Evolutionary conservation across 2,329 filamentous ascomycete genomes (phyloP), one percentile per base, ranked within the genome.

Genomic region (Davidsoniella virescens): DNA sequence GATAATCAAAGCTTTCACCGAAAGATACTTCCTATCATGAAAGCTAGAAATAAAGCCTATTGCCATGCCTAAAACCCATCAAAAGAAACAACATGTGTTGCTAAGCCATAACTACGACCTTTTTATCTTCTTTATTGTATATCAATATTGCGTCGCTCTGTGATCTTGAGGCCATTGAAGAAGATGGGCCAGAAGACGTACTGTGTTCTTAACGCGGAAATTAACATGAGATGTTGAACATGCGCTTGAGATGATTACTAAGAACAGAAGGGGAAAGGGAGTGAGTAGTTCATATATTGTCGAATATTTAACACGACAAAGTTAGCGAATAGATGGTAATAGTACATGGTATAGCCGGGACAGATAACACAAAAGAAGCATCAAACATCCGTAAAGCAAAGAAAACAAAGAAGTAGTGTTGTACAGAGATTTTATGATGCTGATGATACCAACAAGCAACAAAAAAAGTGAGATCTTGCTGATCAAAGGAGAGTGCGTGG

Each of bases 101-200:
- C 29, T 12, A 33, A 33, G 29, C 29, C 29, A 33, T 33, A 12
- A 4, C 12, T 33, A 33, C 8, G 5, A 1, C 12, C 29, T 33
- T 12, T 33, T 12, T 12, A 33, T 9, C 20, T 5, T 23, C 20
- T 23, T 23, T 33, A 33, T 1, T 33, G 29, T 39, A 14, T 17
- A 57, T 74, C 72, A 55, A 59, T 79, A 73, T 79, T 66, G 75
- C 75, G 75, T 73, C 64, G 66, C 70, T 67, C 65, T 67, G 75
- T 78, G 75, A 66, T 75, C 74, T 74, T 65, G 59, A 61, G 68
- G 72, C 70, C 72, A 78, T 71, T 55, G 62, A 56, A 52, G 46
- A 57, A 40, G 47, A 60, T 54, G 55, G 66, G 69, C 70, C 73
- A 62, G 61, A 65, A 76, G 73, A 76, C 65, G 75, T 79, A 78